Base-by-base conservation (phyloP, 2,329 filamentous ascomycete genomes). In the Calonectria pseudoturangicola region DNA sequence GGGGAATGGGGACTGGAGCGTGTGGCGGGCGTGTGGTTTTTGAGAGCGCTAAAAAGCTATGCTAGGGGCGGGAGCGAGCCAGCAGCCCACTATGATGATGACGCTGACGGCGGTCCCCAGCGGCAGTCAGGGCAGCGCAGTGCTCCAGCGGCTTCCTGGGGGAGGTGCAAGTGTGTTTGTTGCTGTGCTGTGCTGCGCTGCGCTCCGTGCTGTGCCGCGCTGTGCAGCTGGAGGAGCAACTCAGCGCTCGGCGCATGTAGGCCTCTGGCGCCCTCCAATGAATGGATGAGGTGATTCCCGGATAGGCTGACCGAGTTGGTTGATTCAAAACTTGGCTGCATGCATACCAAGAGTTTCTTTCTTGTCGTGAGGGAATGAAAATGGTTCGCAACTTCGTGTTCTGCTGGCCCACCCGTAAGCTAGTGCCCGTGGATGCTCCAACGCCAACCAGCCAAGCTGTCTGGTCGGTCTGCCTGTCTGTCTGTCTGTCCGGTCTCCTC, bases 271-370 rank as follows among this genome's bases (percentile, higher is more conserved):
- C 33, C 33, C 33, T 36, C 33, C 33, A 36, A 36, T 36, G 33
- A 36, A 13, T 36, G 33, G 33, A 51, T 54, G 50, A 54, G 54
- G 33, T 25, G 54, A 60, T 60, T 25, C 21, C 54, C 33, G 33
- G 54, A 41, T 39, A 41, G n/a, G 36, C 8, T 27, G 54, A 41
- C 54, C 54, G 54, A 60, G 54, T 39, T 41, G 36, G 21, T 41
- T 60, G 30, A 60, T 39, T 18, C 54, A 36, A 36, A 41, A 33
- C 54, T 41, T n/a, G 36, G 33, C 54, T 60, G 54, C 10, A 60
- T 41, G 54, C 54, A 60, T 60, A 13, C n/a, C 54, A 25, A 60
- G 54, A 60, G 54, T 18, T 60, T 60, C 54, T 60, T 60, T 65
- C 25, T 48, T 54, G 33, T 33, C 27, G 50, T n/a, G 27, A 33